A percentile compares a stretch with the other conserved stretches of the same genome.
Evolutionary conservation across 2,329 filamentous ascomycete species (phyloP).

Genomic region (Aschersonia sp.): DNA sequence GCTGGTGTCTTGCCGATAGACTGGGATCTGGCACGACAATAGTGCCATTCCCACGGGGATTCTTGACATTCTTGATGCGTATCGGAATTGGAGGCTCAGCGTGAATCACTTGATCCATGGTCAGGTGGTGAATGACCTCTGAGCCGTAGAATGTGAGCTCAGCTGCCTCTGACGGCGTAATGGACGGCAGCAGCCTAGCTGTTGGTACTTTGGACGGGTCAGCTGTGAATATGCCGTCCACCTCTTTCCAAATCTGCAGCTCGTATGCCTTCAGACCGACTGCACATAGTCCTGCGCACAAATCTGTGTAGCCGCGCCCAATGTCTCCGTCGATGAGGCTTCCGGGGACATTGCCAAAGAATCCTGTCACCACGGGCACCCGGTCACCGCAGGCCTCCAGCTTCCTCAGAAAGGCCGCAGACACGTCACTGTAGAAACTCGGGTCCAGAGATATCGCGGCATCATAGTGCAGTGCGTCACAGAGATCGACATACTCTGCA

Average conservation of each 20-base stretch:
- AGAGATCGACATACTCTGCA: conserved; percentile 80
- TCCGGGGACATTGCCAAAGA: conserved; percentile 86
- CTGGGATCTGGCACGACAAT: conserved; percentile 66
- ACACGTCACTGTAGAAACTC: conserved; percentile 54
- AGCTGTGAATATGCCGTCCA: conserved; percentile 79
- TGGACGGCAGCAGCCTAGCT: conserved; percentile 72
- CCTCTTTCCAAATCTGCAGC: conserved; percentile 97
- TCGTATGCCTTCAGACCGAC: conserved; percentile 80
- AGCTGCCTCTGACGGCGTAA: conserved; percentile 88
- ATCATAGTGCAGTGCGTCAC: conserved; percentile 62
- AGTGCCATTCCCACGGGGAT: conserved; percentile 64
- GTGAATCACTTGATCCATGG: conserved; percentile 91
- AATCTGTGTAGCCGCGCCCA: conserved; percentile 89
- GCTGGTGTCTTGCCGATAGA: conserved; percentile 40
- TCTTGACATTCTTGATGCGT: conserved; percentile 86
- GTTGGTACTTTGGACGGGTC: conserved; percentile 89
- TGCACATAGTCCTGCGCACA: conserved; percentile 83
- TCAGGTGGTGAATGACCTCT: conserved; percentile 96
- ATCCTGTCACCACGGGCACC: conserved; percentile 76
- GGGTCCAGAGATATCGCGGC: conserved; percentile 45
- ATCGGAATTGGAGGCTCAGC: conserved; percentile 68
- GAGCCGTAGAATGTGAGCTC: conserved; percentile 91
- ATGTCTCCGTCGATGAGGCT: conserved; percentile 80
- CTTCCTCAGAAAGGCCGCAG: conserved; percentile 45
- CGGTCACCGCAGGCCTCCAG: conserved; percentile 49